Conservation (phyloP, 1,139 yeast genomes). For the Geotrichum candidum region DNA sequence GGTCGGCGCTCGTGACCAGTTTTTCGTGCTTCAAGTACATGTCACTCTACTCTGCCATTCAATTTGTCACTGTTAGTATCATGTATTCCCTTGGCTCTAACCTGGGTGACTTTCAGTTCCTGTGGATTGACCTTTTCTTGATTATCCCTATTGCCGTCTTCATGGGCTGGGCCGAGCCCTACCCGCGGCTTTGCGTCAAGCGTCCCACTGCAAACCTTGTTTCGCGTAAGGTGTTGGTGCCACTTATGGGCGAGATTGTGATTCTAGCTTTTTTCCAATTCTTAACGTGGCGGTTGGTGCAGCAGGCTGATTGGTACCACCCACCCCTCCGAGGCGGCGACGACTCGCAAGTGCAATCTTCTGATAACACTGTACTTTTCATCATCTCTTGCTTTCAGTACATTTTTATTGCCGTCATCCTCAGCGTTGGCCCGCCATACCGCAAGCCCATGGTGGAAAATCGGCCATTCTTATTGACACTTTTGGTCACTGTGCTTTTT, state of each 20-base stretch:
- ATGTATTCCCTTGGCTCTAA: slow-evolving; percentile 86
- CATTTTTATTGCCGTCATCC: slow-evolving; percentile 69
- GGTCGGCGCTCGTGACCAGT: slow-evolving; percentile 90
- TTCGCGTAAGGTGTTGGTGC: slow-evolving; percentile 78
- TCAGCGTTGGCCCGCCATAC: slow-evolving; percentile 94
- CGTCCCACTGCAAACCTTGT: slow-evolving; percentile 93
- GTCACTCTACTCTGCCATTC: slow-evolving; percentile 96
- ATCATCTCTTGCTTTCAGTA: slow-evolving; percentile 82
- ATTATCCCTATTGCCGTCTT: slow-evolving; percentile 92
- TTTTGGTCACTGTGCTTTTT: slow-evolving; percentile 44
- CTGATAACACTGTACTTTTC: slow-evolving; percentile 85
- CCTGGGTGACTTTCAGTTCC: slow-evolving; percentile 93
- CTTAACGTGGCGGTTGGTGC: slow-evolving; percentile 54
- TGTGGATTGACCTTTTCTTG: slow-evolving; percentile 83
- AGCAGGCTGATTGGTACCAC: slow-evolving; percentile 61
- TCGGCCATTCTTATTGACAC: slow-evolving; percentile 61
- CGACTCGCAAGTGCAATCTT: slow-evolving; percentile 75
- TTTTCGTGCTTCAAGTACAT: slow-evolving; percentile 96
- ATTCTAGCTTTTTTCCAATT: slow-evolving; percentile 62
- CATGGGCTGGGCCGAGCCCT: slow-evolving; percentile 95
- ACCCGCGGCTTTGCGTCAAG: slow-evolving; percentile 51
- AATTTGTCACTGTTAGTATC: slow-evolving; percentile 79
- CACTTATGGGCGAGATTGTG: slow-evolving; percentile 66
- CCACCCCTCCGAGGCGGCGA: slow-evolving; percentile 76
- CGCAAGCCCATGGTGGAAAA: slow-evolving; percentile 70